These are phyloP conservation scores for Acanthamoeba culbertsoni DNA, from an alignment of 208 protist species.

Conservation along the genomic window DNA sequence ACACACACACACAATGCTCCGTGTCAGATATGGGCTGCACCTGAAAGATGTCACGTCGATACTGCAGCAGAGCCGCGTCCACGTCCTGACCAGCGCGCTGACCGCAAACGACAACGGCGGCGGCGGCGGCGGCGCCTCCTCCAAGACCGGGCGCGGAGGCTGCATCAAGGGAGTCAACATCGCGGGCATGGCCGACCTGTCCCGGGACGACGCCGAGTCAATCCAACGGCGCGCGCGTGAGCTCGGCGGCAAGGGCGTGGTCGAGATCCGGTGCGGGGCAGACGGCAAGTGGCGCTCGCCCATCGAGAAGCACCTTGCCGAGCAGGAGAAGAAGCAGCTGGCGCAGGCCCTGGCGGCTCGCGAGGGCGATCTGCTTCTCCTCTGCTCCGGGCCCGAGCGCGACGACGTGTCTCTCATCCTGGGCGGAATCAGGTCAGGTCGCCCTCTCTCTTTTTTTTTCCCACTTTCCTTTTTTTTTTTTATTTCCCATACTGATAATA, in stretches of 20 bases:
- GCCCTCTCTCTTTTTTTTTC: neutral
- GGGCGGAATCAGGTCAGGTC: slow-evolving; percentile 14
- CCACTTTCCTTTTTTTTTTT: neutral
- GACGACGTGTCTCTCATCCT: neutral
- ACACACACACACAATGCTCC: too few relatives aligned
- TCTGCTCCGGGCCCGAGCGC: slow-evolving; percentile 52
- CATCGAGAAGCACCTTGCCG: slow-evolving; percentile 11
- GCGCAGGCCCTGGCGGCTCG: neutral
- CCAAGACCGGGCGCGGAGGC: neutral
- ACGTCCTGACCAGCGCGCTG: neutral
- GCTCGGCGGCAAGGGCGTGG: neutral
- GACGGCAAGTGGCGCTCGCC: slow-evolving; percentile 58
- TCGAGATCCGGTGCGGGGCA: neutral
- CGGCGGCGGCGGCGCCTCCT: neutral
- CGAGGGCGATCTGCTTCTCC: slow-evolving; percentile 55
- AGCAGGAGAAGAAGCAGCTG: neutral
- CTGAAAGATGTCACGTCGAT: neutral
- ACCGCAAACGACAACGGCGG: neutral
- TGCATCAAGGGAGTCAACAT: slow-evolving; percentile 36
- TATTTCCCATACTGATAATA: too few relatives aligned
- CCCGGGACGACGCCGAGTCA: neutral
- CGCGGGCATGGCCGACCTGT: neutral
- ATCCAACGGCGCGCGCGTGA: neutral
- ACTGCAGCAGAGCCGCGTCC: neutral
- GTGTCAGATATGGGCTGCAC: neutral